Evolutionary conservation across 2,329 filamentous ascomycete genomes (phyloP), one percentile per base, ranked within the genome.

Genomic region (Aspergillus neotritici): DNA sequence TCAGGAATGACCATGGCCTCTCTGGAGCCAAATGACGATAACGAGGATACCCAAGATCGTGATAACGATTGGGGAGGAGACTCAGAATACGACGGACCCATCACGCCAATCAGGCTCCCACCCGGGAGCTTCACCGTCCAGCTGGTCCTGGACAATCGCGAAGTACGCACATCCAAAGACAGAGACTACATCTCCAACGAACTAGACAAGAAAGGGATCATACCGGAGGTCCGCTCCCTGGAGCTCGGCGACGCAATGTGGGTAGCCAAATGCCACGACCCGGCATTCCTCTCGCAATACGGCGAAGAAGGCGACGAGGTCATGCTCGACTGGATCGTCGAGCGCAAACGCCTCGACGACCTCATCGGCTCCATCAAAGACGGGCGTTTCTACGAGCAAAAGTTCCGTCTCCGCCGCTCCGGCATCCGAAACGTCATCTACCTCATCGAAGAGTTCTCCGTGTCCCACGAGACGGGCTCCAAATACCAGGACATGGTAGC

Each of bases 351-450:
- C 7, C 75, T 90, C 0, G 86, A 91, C 57, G 87, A 93, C 61
- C 69, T 93, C 36, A 76, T 91, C n/a, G 71, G 76, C 39, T 89
- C 84, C 49, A 87, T 93, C 66, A 88, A 86, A 62, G 87, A 91
- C 49, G 85, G 86, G 1, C 80, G 87, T 2, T 91, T 89, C 54
- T 83, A 84, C 53, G 87, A 93, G 61, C 87, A 93, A 60, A 91
- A 93, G 60, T 91, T 89, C 59, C 82, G 87, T 1, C 73, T 91
- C 9, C 77, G 78, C 42, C 80, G 80, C 40, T 86, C 80, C 0
- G 86, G 86, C 0, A 73, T 87, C n/a, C 79, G 78, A 45, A 85
- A 89, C 54, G 83, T 90, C 11, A 76, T 87, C 31, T 93, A 91
- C 57, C 74, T 93, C 16, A 76, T 93, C 43, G 87, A 93, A 59